Evolutionary conservation across 139 green algal species (phyloP).

Genomic region (Haematococcus lacustris): DNA sequence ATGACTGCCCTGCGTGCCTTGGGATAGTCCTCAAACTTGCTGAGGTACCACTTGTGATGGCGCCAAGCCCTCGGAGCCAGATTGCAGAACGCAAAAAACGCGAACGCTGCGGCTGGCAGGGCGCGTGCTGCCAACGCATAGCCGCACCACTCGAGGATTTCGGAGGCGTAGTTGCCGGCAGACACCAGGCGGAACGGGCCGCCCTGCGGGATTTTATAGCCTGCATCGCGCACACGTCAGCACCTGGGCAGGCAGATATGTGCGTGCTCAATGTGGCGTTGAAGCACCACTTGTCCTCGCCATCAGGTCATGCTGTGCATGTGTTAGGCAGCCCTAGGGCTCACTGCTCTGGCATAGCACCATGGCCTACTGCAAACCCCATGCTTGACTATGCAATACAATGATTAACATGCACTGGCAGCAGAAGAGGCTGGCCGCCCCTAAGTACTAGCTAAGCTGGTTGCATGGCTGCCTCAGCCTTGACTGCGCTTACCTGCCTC

Average conservation of each 20-base stretch:
- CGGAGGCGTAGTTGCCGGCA: constrained; percentile 65
- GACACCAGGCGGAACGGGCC: constrained; percentile 68
- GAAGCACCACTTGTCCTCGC: neutral
- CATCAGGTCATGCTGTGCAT: neutral
- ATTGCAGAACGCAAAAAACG: constrained; percentile 62
- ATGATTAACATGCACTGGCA: neutral
- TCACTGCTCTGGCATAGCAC: neutral
- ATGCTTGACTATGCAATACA: neutral
- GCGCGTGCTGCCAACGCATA: constrained; percentile 40
- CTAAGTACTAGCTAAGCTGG: neutral
- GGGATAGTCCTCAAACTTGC: constrained; percentile 53
- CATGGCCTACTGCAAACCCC: neutral
- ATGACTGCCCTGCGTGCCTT: constrained; percentile 44
- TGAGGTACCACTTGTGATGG: constrained; percentile 60
- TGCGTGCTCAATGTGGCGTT: neutral
- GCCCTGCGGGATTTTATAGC: constrained; percentile 69
- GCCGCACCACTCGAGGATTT: constrained; percentile 66
- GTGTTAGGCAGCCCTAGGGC: neutral
- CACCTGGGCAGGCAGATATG: neutral
- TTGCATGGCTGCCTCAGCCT: neutral
- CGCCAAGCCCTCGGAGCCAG: constrained; percentile 36
- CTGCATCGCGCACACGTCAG: constrained; percentile 14
- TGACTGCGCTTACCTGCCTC: constrained; percentile 34
- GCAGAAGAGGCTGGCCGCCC: too few relatives aligned
- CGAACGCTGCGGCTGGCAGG: constrained; percentile 52